phyloP scores from a whole-genome alignment of 2,329 filamentous ascomycete species.

The Botrytis sinoallii region DNA sequence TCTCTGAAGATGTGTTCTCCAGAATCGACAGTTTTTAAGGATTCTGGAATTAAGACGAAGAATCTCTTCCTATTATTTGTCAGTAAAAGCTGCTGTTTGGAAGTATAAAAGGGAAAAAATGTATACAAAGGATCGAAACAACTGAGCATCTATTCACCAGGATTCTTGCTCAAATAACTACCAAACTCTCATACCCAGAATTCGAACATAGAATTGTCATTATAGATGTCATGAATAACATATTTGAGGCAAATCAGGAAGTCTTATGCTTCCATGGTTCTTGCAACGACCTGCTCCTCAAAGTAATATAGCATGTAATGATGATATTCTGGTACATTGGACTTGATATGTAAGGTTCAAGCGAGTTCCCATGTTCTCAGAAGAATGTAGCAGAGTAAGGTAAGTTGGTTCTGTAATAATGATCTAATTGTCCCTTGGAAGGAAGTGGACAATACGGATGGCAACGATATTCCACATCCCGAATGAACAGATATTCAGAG shows the following conservation, averaged over 20 bases:
- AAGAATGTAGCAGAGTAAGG: neutral
- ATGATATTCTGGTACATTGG: neutral
- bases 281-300: neutral
- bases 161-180: neutral
- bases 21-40: too few species aligned
- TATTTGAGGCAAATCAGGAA: neutral
- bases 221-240: neutral
- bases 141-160: neutral
- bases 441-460: accelerated
- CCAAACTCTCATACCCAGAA: accelerated
- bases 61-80: neutral
- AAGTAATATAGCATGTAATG: neutral
- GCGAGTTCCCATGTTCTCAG: accelerated
- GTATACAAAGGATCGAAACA: neutral
- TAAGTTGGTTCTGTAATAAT: neutral
- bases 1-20: neutral
- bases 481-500: neutral
- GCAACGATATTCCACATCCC: neutral
- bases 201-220: neutral
- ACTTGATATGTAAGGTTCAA: neutral
- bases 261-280: neutral
- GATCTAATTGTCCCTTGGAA: neutral
- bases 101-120: neutral
- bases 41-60: neutral
- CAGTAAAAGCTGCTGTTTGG: neutral